Evolutionary conservation across 768 basidiomycete species (phyloP).

Genomic region (Postia placenta): DNA sequence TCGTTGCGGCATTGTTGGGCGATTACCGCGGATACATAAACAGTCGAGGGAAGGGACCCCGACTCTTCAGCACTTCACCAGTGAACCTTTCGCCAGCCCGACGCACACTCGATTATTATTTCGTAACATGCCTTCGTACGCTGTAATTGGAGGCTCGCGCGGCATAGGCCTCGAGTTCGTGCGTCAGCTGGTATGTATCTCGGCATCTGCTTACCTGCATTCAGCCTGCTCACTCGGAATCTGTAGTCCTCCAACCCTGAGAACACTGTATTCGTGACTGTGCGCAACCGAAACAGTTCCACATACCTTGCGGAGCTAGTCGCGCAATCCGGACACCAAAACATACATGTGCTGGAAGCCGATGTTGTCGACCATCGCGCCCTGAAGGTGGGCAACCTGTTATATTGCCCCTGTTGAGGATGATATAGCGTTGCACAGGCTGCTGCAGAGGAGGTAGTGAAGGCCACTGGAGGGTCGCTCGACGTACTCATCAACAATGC

Average conservation of each 20-base stretch:
- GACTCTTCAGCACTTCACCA: no score
- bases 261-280: conserved; percentile 18
- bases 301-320: conserved; percentile 4
- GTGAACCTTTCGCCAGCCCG: no score
- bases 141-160: conserved; percentile 18
- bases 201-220: neutral
- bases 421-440: conserved; percentile 13
- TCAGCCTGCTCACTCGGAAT: no score
- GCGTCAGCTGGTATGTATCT: conserved; percentile 4
- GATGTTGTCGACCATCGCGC: conserved; percentile 28
- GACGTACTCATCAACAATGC: conserved; percentile 35
- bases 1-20: no score
- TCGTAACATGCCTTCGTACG: conserved; percentile 21
- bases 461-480: conserved; percentile 26
- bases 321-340: conserved; percentile 5
- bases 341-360: conserved; percentile 29
- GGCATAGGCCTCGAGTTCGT: conserved; percentile 16
- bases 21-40: no score
- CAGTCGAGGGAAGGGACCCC: no score
- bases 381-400: conserved; percentile 20
- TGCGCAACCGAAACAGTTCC: conserved; percentile 12
- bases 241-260: conserved; percentile 1
- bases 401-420: neutral
- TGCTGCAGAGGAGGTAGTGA: conserved; percentile 23
- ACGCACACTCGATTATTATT: no score